Percentiles rank a stretch among this genome's conserved stretches.
Conservation (phyloP, 148 eudicot genomes). For the Simmondsia chinensis region DNA sequence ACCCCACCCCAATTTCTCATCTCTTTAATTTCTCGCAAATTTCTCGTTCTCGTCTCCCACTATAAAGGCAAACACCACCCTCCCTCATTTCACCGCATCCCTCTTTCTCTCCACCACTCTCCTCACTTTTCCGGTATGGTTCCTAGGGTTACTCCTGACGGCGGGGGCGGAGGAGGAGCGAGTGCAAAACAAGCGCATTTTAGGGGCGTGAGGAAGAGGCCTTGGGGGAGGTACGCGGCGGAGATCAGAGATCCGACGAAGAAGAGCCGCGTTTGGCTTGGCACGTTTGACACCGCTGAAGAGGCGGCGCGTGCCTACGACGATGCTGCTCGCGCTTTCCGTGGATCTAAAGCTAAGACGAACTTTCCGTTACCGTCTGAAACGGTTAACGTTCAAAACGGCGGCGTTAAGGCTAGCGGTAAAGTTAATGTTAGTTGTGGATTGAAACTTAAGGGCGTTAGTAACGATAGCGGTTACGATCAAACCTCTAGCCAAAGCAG, state of each 20-base stretch:
- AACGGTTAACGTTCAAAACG: background rate
- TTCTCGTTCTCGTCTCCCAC: background rate
- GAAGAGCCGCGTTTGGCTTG: conserved; percentile 70
- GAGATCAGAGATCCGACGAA: conserved; percentile 69
- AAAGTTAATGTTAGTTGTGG: background rate
- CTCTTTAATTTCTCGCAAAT: background rate
- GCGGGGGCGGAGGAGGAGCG: background rate
- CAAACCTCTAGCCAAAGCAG: conserved; percentile 45
- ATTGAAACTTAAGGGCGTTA: too few species aligned
- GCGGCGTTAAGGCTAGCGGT: background rate
- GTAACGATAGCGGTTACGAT: background rate
- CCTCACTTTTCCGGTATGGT: too few species aligned
- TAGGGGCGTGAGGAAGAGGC: conserved; percentile 61
- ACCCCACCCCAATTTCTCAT: background rate
- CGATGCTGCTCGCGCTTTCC: conserved; percentile 60
- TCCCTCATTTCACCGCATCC: background rate
- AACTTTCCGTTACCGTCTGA: conserved; percentile 36
- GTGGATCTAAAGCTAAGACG: conserved; percentile 60
- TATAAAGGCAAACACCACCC: too few species aligned
- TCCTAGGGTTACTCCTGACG: conserved; percentile 7
- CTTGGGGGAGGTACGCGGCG: conserved; percentile 73
- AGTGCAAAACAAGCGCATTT: conserved; percentile 28
- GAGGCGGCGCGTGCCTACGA: conserved; percentile 73
- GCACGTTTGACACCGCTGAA: conserved; percentile 71
- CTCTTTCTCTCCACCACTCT: background rate